These are phyloP conservation scores for Diaporthe aspalathi DNA, from an alignment of 2,329 filamentous ascomycete species.

Conservation along the genomic window DNA sequence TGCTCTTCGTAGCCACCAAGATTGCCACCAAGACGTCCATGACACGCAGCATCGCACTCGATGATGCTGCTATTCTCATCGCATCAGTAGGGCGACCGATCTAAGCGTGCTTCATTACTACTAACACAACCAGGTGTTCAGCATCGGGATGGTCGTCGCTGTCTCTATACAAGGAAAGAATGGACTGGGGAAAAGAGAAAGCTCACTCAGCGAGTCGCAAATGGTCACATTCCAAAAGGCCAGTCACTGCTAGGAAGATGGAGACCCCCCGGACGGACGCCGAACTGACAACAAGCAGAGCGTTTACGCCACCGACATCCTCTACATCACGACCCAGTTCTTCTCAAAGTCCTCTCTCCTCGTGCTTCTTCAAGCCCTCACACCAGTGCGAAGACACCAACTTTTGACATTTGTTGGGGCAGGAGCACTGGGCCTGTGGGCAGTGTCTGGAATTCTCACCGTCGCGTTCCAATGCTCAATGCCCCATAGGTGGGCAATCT, in stretches of 20 bases:
- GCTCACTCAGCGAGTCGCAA: neutral
- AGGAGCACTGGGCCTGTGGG: neutral
- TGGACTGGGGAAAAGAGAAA: constrained; percentile 3
- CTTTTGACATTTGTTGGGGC: neutral
- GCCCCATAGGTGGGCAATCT: neutral
- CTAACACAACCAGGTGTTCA: neutral
- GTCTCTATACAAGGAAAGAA: neutral
- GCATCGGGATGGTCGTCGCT: neutral
- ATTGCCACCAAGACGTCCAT: constrained; percentile 5
- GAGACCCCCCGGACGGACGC: neutral
- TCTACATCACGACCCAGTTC: neutral
- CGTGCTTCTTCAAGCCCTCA: neutral
- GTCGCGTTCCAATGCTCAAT: neutral
- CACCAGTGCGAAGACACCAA: neutral
- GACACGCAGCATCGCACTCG: neutral
- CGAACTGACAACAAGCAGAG: neutral
- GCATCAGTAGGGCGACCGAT: neutral
- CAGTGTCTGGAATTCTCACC: neutral
- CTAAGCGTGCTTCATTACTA: neutral
- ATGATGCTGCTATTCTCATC: neutral
- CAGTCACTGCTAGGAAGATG: neutral
- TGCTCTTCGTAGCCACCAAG: neutral
- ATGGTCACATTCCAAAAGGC: neutral
- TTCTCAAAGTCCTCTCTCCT: constrained; percentile 5
- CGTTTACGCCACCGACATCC: neutral